phyloP scores from a whole-genome alignment of 163 green algal species.

The Scenedesmus sp. region DNA sequence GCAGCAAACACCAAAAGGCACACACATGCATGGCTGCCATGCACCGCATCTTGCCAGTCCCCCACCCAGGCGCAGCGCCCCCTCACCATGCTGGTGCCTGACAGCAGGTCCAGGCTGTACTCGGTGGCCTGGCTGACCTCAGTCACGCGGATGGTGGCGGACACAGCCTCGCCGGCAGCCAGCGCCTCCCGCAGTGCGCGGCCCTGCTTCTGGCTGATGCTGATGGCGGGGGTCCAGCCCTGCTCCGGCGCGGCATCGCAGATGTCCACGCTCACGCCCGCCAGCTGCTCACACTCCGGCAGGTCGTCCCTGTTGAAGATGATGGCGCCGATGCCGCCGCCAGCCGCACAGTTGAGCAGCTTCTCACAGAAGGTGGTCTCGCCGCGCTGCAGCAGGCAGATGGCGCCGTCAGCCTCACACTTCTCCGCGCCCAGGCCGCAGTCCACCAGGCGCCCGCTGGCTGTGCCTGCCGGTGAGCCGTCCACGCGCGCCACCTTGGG shows the following conservation, averaged over 20 bases:
- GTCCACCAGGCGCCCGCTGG: neutral
- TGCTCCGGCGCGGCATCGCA: neutral
- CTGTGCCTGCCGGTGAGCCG: neutral
- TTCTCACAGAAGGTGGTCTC: neutral
- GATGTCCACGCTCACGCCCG: constrained; percentile 10
- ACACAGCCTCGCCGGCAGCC: neutral
- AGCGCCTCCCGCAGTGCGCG: neutral
- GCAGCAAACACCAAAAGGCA: neutral
- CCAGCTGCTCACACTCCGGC: constrained; percentile 7
- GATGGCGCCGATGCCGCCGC: neutral
- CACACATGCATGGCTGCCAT: neutral
- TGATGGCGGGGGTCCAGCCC: neutral
- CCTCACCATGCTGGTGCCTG: constrained; percentile 31
- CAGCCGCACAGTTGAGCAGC: neutral
- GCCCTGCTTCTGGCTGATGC: neutral
- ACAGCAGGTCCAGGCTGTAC: constrained; percentile 11
- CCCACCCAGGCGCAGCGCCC: neutral
- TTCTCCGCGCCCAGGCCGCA: neutral
- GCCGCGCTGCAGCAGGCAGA: constrained; percentile 12
- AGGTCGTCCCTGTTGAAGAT: constrained; percentile 28
- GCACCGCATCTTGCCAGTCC: neutral
- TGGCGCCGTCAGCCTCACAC: neutral
- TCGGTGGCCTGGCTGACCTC: neutral
- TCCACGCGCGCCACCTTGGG: constrained; percentile 1
- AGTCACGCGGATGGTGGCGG: neutral